Evolutionary conservation across 345 rosid species (phyloP), one percentile per base, ranked within the genome.

Genomic region (Sonneratia alba): DNA sequence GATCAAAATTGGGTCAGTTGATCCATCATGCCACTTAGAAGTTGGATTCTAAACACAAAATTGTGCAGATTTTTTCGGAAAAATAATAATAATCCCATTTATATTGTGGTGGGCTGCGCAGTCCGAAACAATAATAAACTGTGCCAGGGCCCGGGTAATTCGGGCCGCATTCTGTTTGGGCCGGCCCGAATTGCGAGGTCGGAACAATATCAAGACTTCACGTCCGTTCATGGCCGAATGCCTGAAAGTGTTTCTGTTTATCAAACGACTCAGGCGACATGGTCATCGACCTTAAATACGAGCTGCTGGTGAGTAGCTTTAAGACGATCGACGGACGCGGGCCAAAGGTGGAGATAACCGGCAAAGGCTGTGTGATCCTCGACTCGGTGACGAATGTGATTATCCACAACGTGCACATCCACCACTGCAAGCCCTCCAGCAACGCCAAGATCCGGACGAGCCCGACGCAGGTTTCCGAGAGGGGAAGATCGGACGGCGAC

Each of bases 281-380:
- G 79, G 69, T 71, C 45, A 76, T 76, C 51, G 34, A 76, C 27
- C 79, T 76, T n/a, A 67, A 72, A 63, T 34, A 68, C 48, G 72
- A 76, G 75, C 72, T 76, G 48, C 32, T 72, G 11, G 63, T 76
- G 34, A 69, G 57, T 56, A 76, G 79, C 36, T 76, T 67, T 66
- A 76, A 76, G 68, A 76, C 79, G 27, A 76, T 76, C 16, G 79
- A 76, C 19, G 79, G 79, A 11, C 72, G 79, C 7, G 79, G 79
- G 14, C 72, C 79, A 38, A 68, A 18, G 13, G 69, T 76, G 19
- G 69, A 72, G 65, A 72, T 76, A 45, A 68, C 72, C 0, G 72
- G 75, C 49, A 61, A 51, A 22, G 75, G 75, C 22, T 76, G 79
- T 37, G 15, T 76, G 63, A 71, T 72, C 38, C 24, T 76, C 47